Evolutionary conservation across 1,284 basidiomycete genomes (phyloP), one percentile per base, ranked within the genome.

Genomic region (Apiotrichum laibachii): DNA sequence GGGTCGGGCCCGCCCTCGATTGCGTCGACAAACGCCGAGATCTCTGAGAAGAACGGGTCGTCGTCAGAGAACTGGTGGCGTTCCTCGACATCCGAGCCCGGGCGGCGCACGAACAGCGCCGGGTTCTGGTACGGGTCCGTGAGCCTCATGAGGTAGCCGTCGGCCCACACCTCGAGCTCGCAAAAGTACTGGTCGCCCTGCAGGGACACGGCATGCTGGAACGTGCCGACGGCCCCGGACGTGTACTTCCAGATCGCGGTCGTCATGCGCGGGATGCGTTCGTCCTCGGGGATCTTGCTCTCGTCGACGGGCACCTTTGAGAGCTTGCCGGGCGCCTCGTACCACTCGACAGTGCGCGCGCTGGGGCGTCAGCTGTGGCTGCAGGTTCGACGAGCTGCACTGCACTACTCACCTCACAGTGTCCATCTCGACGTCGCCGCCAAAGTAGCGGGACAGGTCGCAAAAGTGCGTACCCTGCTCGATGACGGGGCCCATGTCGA

Each of bases 381-480:
- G 39, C 16, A 16, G 39, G n/a, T n/a, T n/a, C n/a, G n/a, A n/a
- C n/a, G n/a, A n/a, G n/a, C n/a, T n/a, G n/a, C n/a, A n/a, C n/a
- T n/a, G n/a, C n/a, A n/a, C n/a, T n/a, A 72, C 73, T 62, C 56
- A 73, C 67, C 82, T 82, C 43, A 98, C 92, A 46, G 86, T 86
- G 60, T 83, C 80, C 62, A 95, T 87, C 72, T 96, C 90, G 59
- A 98, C 92, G 69, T 98, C 95, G 46, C 95, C 95, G 56, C 94
- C 95, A 78, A 99, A 98, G 84, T 98, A 99, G 67, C 95, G 88
- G 55, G 92, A 94, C 55, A 78, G 64, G 63, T 78, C 78, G 69
- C 81, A 82, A 69, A 86, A 85, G 74, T 86, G 95, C 10, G 96
- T 99, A 44, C 90, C 95, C 80, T 98, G 95, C 79, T 98, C 96